Evolutionary conservation across 2,329 filamentous ascomycete species (phyloP), one percentile per base, ranked within the genome.

Genomic region (Sclerotinia trifoliorum): DNA sequence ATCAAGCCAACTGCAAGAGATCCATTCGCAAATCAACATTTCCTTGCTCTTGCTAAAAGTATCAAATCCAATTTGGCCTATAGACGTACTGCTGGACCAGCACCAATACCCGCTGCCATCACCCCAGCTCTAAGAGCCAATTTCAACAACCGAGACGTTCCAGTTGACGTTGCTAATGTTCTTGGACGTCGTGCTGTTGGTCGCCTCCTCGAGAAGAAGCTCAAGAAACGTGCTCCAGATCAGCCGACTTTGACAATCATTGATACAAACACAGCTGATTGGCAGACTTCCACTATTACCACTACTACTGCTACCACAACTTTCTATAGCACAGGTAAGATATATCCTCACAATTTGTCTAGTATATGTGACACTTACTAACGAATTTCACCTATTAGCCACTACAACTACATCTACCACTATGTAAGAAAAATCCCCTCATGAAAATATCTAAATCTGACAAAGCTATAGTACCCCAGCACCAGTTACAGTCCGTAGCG

Each of bases 151-250:
- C 65, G 65, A 11, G 65, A 67, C 48, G 49, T 44, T 39, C 2
- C 15, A 35, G 65, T 67, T 52, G 48, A 62, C 11, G 10, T 67
- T 32, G 39, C 65, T 24, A 46, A 63, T 63, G 39, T 63, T 39
- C 29, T 67, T 29, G 65, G 65, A 35, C 65, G 65, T 63, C 65
- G 65, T 17, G 56, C 65, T 24, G 49, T 63, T n/a, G 65, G 60
- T 32, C 56, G 57, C 35, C 35, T 54, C 11, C 39, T 67, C 5
- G 60, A 52, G 26, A 63, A 67, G 49, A 49, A 61, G n/a, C 57
- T 67, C 17, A 67, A 63, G 15, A 67, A 67, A 49, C 56, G 65
- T 54, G 65, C 65, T 55, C 56, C 65, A 54, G 65, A 67, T 63
- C 13, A 46, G 32, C 65, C 65, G 55, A 67, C 65, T 21, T 7